Evolutionary conservation across 2,329 filamentous ascomycete genomes (phyloP), one percentile per base, ranked within the genome.

Genomic region (Coniella lustricola): DNA sequence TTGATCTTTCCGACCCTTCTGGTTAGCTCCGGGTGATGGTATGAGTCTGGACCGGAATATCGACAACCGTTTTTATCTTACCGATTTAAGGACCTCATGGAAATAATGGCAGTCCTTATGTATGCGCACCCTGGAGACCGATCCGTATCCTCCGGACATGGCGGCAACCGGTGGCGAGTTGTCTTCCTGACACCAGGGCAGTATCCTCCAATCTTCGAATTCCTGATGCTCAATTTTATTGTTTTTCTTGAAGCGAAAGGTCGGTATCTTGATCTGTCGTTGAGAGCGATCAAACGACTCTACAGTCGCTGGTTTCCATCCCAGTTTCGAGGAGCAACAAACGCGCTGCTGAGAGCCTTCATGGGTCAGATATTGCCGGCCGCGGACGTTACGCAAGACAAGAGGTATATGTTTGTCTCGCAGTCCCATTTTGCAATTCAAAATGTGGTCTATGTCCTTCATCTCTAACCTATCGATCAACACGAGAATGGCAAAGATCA

Each of bases 71-170:
- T 16, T 1, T 14, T 29, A 10, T 5, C 47, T 17, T 45, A 40
- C 47, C 16, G 41, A 37, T 8, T 16, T 34, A 8, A 49, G 7
- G 18, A 31, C 32, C 14, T 44, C 20, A n/a, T 40, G 35, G 4
- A 49, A 49, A 2, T 39, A 3, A 3, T 49, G 47, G 5, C 47
- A 49, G 5, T 17, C 4, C 1, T n/a, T 20, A 4, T 49, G 20
- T 7, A 49, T 49, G 2, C 2, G n/a, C 7, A 49, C 41, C 20
- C 18, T 32, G 3, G 18, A 20, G 4, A 49, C 47, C 0, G 41
- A 45, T 13, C 47, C 47, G 2, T 7, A 18, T 7, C 47, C 47
- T 5, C 47, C 47, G 3, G 41, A 45, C 47, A 49, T 49, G 2
- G 47, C 47, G 3, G 1, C 1, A 34, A 49, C 7, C 2, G 47